Conservation (phyloP, 2,329 filamentous ascomycete species). For the Aspergillus melleus region DNA sequence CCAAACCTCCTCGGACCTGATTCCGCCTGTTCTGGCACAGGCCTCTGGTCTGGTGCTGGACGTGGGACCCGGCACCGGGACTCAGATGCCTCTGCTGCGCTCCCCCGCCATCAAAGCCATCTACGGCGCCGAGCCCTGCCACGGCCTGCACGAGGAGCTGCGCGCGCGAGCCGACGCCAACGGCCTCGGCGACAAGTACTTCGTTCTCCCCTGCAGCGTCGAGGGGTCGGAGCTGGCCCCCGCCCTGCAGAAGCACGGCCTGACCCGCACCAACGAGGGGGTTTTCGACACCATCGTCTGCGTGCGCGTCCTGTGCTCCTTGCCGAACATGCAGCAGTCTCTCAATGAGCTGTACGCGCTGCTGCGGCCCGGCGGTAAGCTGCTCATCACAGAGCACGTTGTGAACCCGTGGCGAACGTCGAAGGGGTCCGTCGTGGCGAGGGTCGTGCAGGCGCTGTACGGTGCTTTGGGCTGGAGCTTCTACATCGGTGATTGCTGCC, state of each 20-base stretch:
- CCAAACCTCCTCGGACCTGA: constrained; percentile 36
- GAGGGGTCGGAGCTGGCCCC: constrained; percentile 49
- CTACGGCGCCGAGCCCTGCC: constrained; percentile 57
- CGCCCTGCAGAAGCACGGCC: constrained; percentile 44
- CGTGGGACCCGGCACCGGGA: constrained; percentile 55
- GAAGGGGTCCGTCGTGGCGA: constrained; percentile 47
- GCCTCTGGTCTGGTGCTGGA: constrained; percentile 49
- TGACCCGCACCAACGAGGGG: constrained; percentile 27
- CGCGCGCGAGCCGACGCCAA: constrained; percentile 39
- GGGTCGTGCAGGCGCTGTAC: constrained; percentile 49
- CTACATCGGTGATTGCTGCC: constrained; percentile 53
- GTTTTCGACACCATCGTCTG: constrained; percentile 58
- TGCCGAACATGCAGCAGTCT: constrained; percentile 50
- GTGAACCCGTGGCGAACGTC: constrained; percentile 51
- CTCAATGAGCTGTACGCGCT: constrained; percentile 50
- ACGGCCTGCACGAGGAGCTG: constrained; percentile 48
- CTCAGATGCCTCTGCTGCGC: constrained; percentile 50
- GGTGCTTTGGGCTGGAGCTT: constrained; percentile 51
- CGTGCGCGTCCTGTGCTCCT: constrained; percentile 56
- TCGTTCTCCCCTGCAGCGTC: constrained; percentile 50
- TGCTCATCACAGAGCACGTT: constrained; percentile 59
- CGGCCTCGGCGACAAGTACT: constrained; percentile 50
- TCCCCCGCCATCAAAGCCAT: constrained; percentile 46
- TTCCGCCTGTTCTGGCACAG: constrained; percentile 42
- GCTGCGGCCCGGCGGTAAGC: constrained; percentile 55